phyloP scores from a whole-genome alignment of 345 rosid species.

The Hevea brasiliensis region DNA sequence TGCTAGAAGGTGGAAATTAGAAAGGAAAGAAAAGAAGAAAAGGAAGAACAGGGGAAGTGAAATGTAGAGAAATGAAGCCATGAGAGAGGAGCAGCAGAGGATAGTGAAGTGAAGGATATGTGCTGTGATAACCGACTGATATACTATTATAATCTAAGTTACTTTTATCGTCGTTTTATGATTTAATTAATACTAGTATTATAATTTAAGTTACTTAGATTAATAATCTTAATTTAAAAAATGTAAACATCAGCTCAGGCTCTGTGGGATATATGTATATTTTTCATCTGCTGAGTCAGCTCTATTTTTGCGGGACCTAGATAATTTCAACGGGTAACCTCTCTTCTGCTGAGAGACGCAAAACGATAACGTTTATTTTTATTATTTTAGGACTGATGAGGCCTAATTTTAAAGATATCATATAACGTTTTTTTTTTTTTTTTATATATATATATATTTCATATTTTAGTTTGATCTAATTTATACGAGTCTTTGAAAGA shows the following conservation, averaged over 20 bases:
- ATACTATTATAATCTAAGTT: too few relatives aligned
- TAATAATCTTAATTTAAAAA: background rate
- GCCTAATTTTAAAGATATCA: too few relatives aligned
- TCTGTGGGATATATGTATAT: too few relatives aligned
- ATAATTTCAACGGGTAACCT: too few relatives aligned
- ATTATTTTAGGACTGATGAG: too few relatives aligned
- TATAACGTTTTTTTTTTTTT: too few relatives aligned
- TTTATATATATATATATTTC: too few relatives aligned
- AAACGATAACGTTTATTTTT: conserved; percentile 12
- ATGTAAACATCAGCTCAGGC: conserved; percentile 4
- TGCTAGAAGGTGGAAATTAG: background rate
- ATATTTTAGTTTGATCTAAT: too few relatives aligned
- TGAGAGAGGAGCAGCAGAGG: conserved; percentile 21
- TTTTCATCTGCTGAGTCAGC: conserved; percentile 8
- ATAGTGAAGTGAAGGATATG: conserved; percentile 12
- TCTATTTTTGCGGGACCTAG: conserved; percentile 1
- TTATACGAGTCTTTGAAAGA: too few relatives aligned
- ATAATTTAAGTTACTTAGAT: background rate
- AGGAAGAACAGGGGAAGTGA: conserved; percentile 25
- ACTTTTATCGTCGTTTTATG: too few relatives aligned
- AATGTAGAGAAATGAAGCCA: conserved; percentile 25
- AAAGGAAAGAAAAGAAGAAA: conserved; percentile 17
- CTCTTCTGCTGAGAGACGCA: too few relatives aligned
- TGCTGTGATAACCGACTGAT: conserved; percentile 22
- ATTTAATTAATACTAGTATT: background rate